Conservation (phyloP, 2,329 filamentous ascomycete genomes). For the Helotiales sp. region DNA sequence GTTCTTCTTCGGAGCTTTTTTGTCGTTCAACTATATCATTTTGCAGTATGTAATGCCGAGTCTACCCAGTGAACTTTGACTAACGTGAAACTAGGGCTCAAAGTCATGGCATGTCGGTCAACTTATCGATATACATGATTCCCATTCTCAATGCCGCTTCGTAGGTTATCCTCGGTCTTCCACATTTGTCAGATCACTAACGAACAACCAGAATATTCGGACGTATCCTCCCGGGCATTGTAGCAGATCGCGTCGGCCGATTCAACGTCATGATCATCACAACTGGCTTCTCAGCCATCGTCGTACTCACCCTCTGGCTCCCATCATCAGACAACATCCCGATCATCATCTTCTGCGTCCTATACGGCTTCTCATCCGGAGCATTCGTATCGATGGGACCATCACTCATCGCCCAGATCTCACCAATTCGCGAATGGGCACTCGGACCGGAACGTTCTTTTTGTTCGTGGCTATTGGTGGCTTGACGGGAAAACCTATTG, state of each 20-base stretch:
- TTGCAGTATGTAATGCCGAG: constrained; percentile 35
- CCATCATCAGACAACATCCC: constrained; percentile 57
- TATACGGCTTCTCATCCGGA: constrained; percentile 74
- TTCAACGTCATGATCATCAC: constrained; percentile 60
- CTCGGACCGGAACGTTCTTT: constrained; percentile 68
- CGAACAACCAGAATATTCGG: constrained; percentile 53
- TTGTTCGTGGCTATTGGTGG: constrained; percentile 66
- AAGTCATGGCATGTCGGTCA: constrained; percentile 52
- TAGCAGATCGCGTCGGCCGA: constrained; percentile 58
- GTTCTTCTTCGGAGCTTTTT: constrained; percentile 57
- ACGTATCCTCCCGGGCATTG: constrained; percentile 57
- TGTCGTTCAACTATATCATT: constrained; percentile 56
- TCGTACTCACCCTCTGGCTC: constrained; percentile 60
- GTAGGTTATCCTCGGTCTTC: constrained; percentile 34
- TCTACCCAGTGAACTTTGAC: constrained; percentile 33
- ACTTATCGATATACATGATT: constrained; percentile 57
- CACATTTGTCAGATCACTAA: constrained; percentile 15
- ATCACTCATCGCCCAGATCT: constrained; percentile 71
- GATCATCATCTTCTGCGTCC: constrained; percentile 66
- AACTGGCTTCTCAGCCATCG: constrained; percentile 49
- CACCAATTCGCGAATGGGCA: constrained; percentile 71
- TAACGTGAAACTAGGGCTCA: constrained; percentile 48
- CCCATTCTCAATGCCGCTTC: constrained; percentile 57
- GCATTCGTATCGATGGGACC: constrained; percentile 68
- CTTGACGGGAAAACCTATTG: constrained; percentile 70